phyloP scores from a whole-genome alignment of 2,329 filamentous ascomycete species.

The Nemania sp. region DNA sequence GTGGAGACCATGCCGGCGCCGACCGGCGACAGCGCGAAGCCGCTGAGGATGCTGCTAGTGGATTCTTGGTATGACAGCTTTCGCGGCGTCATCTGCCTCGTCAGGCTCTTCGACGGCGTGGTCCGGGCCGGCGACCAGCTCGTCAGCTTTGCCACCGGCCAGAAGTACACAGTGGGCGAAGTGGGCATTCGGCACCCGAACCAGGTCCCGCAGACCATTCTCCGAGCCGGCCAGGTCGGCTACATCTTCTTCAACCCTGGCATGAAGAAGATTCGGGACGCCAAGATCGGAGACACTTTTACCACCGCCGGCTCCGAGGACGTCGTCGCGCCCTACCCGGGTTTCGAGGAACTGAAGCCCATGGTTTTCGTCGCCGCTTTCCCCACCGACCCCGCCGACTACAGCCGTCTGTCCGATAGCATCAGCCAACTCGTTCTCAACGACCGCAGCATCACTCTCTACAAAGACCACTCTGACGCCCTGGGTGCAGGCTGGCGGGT shows the following conservation, averaged over 20 bases:
- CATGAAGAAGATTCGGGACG: constrained; percentile 96
- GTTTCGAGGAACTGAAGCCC: constrained; percentile 95
- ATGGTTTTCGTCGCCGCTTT: constrained; percentile 99
- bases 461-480: constrained; percentile 93
- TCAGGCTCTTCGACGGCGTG: constrained; percentile 87
- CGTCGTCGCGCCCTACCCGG: constrained; percentile 77
- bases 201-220: constrained; percentile 75
- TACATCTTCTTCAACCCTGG: constrained; percentile 98
- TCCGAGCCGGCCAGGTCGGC: constrained; percentile 91
- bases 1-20: constrained; percentile 84
- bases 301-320: constrained; percentile 79
- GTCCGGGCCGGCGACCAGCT: constrained; percentile 82
- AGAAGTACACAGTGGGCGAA: constrained; percentile 91
- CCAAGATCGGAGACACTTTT: constrained; percentile 94
- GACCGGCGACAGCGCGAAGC: constrained; percentile 70
- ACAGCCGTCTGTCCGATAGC: constrained; percentile 85
- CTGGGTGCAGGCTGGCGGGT: constrained; percentile 92
- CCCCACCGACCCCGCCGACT: constrained; percentile 87
- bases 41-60: constrained; percentile 82
- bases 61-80: constrained; percentile 99
- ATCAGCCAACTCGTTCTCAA: constrained; percentile 93
- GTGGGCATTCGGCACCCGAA: constrained; percentile 96
- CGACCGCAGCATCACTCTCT: constrained; percentile 89
- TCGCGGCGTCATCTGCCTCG: constrained; percentile 87
- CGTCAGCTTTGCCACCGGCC: constrained; percentile 83